phyloP scores from a whole-genome alignment of 805 yeast genomes.

The Candida khao-thaluensis region DNA sequence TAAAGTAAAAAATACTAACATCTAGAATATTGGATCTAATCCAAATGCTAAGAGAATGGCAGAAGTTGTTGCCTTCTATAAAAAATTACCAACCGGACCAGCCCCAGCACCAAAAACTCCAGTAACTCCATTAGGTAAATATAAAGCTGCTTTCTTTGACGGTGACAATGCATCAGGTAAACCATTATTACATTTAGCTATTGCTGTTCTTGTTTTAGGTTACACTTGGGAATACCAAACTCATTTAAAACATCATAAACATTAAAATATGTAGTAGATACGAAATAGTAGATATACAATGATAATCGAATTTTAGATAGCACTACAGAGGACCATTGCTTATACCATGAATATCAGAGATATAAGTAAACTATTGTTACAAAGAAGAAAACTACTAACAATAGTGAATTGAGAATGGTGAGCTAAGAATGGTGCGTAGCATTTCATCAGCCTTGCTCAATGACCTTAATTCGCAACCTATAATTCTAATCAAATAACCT shows the following conservation, averaged over 20 bases:
- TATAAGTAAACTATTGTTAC: no score
- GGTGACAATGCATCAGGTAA: conserved; percentile 81
- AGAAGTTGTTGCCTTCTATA: conserved; percentile 92
- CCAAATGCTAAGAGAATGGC: conserved; percentile 97
- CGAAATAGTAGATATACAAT: no score
- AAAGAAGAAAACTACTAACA: no score
- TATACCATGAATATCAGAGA: no score
- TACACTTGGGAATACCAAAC: conserved; percentile 91
- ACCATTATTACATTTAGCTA: conserved; percentile 76
- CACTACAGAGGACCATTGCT: no score
- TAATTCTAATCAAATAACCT: no score
- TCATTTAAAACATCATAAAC: conserved; percentile 59
- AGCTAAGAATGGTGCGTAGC: no score
- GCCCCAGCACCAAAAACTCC: conserved; percentile 73
- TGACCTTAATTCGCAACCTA: no score
- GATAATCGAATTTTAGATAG: no score
- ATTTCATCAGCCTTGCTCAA: no score
- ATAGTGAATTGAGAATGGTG: no score
- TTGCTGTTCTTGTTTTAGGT: conserved; percentile 69
- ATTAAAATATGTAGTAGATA: no score
- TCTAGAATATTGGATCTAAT: conserved; percentile 84
- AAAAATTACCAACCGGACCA: conserved; percentile 91
- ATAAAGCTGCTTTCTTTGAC: conserved; percentile 83
- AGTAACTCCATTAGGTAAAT: conserved; percentile 66
- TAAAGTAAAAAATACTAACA: conserved; percentile 20